A percentile compares a stretch with the other conserved stretches of the same genome.
phyloP scores from a whole-genome alignment of 2,329 filamentous ascomycete species.

The Sporothrix mexicana region DNA sequence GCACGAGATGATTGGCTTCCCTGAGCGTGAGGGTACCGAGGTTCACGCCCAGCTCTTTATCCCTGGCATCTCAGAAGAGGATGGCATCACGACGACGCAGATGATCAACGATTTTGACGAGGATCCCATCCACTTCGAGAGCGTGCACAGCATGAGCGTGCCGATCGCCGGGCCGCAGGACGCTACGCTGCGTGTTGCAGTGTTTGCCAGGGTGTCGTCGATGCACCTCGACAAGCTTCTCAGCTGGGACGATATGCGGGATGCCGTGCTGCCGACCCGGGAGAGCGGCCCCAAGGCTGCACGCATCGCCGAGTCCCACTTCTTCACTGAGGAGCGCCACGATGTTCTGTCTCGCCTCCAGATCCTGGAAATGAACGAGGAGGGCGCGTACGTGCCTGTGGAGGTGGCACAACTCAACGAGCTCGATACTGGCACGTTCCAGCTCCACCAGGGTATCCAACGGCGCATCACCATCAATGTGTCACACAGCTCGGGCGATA shows the following conservation, averaged over 20 bases:
- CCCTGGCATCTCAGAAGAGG: conserved; percentile 85
- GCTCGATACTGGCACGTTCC: conserved; percentile 87
- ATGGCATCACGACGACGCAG: conserved; percentile 91
- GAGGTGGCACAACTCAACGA: conserved; percentile 88
- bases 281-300: conserved; percentile 59
- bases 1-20: conserved; percentile 93
- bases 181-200: conserved; percentile 80
- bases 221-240: conserved; percentile 97
- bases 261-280: conserved; percentile 68
- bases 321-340: conserved; percentile 90
- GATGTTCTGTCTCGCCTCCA: conserved; percentile 89
- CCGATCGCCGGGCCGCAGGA: conserved; percentile 77
- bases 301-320: conserved; percentile 88
- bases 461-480: conserved; percentile 84
- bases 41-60: conserved; percentile 98
- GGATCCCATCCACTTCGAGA: conserved; percentile 89
- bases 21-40: conserved; percentile 92
- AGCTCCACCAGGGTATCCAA: conserved; percentile 93
- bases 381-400: conserved; percentile 87
- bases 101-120: conserved; percentile 96
- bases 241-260: conserved; percentile 98
- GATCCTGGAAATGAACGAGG: conserved; percentile 88
- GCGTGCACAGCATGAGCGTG: conserved; percentile 97
- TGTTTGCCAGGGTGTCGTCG: conserved; percentile 86
- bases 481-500: conserved; percentile 89